phyloP scores from a whole-genome alignment of 306 rosid species.

The Citrullus mucosospermus region DNA sequence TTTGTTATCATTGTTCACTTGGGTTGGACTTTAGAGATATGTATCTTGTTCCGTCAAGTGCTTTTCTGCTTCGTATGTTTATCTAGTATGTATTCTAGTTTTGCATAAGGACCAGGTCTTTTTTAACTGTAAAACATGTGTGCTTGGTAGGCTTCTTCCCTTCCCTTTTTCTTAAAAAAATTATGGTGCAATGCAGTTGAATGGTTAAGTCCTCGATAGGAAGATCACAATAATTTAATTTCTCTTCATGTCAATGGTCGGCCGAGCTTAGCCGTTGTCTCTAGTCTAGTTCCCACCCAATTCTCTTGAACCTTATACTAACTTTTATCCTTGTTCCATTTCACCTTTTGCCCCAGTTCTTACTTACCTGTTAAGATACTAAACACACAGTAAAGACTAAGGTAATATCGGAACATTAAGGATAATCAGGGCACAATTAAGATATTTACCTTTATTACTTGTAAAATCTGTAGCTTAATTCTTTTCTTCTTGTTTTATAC shows the following conservation, averaged over 20 bases:
- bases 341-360: not conserved
- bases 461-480: not conserved
- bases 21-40: not conserved
- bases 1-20: not conserved
- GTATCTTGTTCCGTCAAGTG: not conserved
- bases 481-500: not conserved
- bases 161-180: not conserved
- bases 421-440: not conserved
- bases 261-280: not conserved
- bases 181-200: not conserved
- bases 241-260: not conserved
- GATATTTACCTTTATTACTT: not conserved
- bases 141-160: not conserved
- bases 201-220: not conserved
- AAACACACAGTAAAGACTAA: not conserved
- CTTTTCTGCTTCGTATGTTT: not conserved
- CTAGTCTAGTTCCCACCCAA: not conserved
- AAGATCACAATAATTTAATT: not conserved
- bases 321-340: not conserved
- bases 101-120: not conserved
- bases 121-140: not conserved
- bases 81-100: not conserved
- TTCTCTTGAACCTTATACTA: not conserved
- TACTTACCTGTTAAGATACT: not conserved
- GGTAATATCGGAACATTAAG: not conserved